These are phyloP conservation scores for Plenodomus lindquistii DNA, from an alignment of 2,329 filamentous ascomycete genomes.

Conservation along the genomic window DNA sequence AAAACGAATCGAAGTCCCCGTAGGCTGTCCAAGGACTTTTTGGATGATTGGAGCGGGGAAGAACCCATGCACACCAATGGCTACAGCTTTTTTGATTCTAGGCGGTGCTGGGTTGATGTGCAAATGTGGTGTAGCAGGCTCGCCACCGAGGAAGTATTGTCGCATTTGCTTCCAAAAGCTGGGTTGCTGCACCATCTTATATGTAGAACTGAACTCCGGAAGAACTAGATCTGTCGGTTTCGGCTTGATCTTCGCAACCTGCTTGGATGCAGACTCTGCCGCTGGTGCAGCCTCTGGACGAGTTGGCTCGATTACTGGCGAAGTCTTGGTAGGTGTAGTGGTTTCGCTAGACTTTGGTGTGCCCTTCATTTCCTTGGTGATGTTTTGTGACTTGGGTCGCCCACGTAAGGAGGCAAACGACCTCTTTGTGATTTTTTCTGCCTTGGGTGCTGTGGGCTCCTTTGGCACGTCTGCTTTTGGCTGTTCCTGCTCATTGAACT, in stretches of 20 bases:
- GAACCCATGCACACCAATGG: constrained; percentile 92
- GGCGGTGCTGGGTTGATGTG: constrained; percentile 69
- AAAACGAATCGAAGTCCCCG: constrained; percentile 92
- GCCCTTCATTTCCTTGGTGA: constrained; percentile 18
- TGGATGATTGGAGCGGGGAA: constrained; percentile 87
- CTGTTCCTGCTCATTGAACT: constrained; percentile 52
- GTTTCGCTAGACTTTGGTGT: constrained; percentile 45
- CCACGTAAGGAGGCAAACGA: constrained; percentile 40
- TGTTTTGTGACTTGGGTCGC: constrained; percentile 29
- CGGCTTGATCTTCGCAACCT: constrained; percentile 25
- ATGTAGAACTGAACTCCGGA: constrained; percentile 71
- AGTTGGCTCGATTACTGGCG: constrained; percentile 31
- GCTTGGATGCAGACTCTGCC: constrained; percentile 33
- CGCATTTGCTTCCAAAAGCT: constrained; percentile 51
- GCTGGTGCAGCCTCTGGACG: constrained; percentile 28
- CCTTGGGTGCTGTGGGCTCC: constrained; percentile 17
- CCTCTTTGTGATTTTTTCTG: constrained; percentile 28
- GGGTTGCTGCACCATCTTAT: constrained; percentile 53
- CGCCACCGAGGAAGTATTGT: constrained; percentile 51
- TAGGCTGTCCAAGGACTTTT: constrained; percentile 92
- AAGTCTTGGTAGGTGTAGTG: constrained; percentile 32
- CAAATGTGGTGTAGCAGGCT: constrained; percentile 66
- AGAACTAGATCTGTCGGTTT: constrained; percentile 66
- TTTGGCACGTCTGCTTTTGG: constrained; percentile 25
- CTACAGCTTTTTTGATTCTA: constrained; percentile 81